Base-by-base conservation (phyloP, 23 red algal species). In the Gracilaria gracilis region DNA sequence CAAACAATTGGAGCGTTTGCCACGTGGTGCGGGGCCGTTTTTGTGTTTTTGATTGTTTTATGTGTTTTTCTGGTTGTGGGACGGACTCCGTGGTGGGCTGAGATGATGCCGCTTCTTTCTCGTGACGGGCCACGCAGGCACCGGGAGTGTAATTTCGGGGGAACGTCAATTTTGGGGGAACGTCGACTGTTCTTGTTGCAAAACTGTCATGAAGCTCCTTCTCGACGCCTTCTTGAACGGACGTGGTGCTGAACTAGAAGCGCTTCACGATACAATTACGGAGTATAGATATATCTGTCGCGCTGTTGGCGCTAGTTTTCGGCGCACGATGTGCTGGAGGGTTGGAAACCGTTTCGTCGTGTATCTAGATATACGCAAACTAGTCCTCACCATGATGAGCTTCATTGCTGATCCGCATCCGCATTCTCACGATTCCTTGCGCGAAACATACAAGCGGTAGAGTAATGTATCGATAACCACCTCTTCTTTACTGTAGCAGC, bases 81-180 rank as follows among this genome's bases (percentile, higher is more conserved):
- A 55, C 51, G 51, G 14, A 55, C 17, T 55, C 51, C 51, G 51
- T 15, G 51, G 51, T 55, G 51, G 51, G 9, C 9, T 55, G 51
- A 8, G 44, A 15, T 55, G 51, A 55, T 55, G 51, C 51, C 51
- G 51, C 51, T 55, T 55, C 14, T 55, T 19, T 9, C 17, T 17
- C 9, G 24, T 14, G 25, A 19, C 59, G 59, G n/a, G 25, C 19
- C 14, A 9, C 24, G 25, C 12, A 15, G 59, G 59, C 69, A 74
- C 69, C 69, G 69, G 69, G 34, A 74, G 69, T 74, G 69, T 74
- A 64, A 64, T 64, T 55, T 5, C 44, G 44, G 57, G 57, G 57
- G 3, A 25, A 7, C 3, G 19, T 59, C n/a, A n/a, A n/a, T n/a
- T n/a, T n/a, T 59, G 55, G 55, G 42, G 42, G 42, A 46, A 46